Evolutionary conservation across 768 basidiomycete species (phyloP).

Genomic region (Tubosaeta sp.): DNA sequence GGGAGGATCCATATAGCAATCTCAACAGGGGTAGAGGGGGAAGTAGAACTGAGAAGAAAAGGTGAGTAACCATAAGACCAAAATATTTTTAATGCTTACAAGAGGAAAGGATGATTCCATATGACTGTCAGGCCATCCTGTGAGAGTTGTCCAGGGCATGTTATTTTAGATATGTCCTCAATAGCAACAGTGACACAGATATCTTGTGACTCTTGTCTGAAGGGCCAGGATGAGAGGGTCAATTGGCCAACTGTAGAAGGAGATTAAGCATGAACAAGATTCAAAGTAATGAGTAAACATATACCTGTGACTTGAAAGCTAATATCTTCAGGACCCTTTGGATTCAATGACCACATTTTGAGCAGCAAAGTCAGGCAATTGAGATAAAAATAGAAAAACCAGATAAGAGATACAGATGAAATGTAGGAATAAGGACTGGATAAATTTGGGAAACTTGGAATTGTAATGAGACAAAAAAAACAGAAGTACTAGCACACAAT

Average conservation of each 20-base stretch:
- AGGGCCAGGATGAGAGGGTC: not conserved
- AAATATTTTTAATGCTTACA: not conserved
- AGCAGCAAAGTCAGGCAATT: too few relatives aligned
- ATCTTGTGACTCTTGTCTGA: too few relatives aligned
- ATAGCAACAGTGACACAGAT: not conserved
- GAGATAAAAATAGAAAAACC: too few relatives aligned
- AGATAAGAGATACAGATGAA: too few relatives aligned
- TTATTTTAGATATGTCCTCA: not conserved
- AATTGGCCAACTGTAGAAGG: not conserved
- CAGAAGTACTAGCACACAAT: too few relatives aligned
- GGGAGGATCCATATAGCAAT: not conserved
- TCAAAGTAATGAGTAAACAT: too few relatives aligned
- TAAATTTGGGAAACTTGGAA: too few relatives aligned
- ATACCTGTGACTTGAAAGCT: too few relatives aligned
- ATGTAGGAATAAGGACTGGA: too few relatives aligned
- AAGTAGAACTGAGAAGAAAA: not conserved
- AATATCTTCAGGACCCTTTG: too few relatives aligned
- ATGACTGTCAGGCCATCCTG: not conserved
- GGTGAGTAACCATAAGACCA: not conserved
- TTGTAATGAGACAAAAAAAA: too few relatives aligned
- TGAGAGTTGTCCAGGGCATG: not conserved
- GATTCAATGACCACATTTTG: too few relatives aligned
- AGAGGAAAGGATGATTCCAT: not conserved
- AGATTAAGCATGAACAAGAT: not conserved
- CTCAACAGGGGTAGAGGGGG: not conserved